phyloP scores from a whole-genome alignment of 129 eudicot species.

The Escallonia rubra region DNA sequence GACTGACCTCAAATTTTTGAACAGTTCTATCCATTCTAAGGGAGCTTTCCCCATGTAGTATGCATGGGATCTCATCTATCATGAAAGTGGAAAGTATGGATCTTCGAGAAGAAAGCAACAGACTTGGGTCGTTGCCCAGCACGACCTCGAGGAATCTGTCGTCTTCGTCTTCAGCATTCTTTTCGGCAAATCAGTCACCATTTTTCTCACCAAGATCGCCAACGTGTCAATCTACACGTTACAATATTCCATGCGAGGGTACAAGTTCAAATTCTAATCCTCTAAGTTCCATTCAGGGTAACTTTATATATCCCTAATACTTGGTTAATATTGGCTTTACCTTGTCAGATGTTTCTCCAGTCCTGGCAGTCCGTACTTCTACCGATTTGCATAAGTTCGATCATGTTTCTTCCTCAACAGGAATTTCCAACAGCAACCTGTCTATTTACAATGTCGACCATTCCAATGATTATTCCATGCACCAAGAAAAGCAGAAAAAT shows the following conservation, averaged over 20 bases:
- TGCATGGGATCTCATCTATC: conserved; percentile 19
- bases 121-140: conserved; percentile 45
- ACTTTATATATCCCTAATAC: conserved; percentile 3
- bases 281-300: background rate
- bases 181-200: conserved; percentile 92
- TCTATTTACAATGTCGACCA: conserved; percentile 32
- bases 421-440: conserved; percentile 36
- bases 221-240: conserved; percentile 32
- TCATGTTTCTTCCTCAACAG: conserved; percentile 52
- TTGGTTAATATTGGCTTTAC: conserved; percentile 13
- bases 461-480: conserved; percentile 36
- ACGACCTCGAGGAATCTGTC: conserved; percentile 70
- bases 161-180: conserved; percentile 84
- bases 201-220: conserved; percentile 85
- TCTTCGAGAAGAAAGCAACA: conserved; percentile 62
- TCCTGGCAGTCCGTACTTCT: conserved; percentile 31
- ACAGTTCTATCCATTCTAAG: conserved; percentile 26
- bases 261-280: conserved; percentile 4
- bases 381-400: conserved; percentile 52
- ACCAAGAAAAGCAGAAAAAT: conserved; percentile 48
- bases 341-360: conserved; percentile 32
- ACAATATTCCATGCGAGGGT: conserved; percentile 26
- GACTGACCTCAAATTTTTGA: conserved; percentile 12
- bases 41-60: conserved; percentile 23
- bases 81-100: conserved; percentile 56